Conservation (phyloP, 352 stramenopile species). For the Globisporangium echinulatum region DNA sequence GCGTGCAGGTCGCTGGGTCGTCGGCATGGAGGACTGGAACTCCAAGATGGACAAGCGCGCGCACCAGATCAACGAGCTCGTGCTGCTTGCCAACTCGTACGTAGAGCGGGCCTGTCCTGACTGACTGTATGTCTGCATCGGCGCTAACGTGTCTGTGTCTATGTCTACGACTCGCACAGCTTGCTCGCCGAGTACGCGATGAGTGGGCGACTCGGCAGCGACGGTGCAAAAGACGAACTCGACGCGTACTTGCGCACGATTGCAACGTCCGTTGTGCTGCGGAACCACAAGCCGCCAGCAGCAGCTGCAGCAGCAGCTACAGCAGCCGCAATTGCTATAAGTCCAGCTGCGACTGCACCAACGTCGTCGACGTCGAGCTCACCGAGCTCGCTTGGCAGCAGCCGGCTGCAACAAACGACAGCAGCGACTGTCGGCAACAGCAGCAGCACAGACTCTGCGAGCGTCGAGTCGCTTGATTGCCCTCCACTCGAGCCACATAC, state of each 20-base stretch:
- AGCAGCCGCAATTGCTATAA: slow-evolving; percentile 6
- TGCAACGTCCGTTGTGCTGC: slow-evolving; percentile 54
- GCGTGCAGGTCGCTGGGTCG: slow-evolving; percentile 54
- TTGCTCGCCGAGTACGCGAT: slow-evolving; percentile 69
- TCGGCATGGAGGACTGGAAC: slow-evolving; percentile 82
- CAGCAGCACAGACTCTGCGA: neutral
- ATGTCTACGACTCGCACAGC: slow-evolving; percentile 6
- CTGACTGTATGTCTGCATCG: neutral
- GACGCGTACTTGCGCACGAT: slow-evolving; percentile 62
- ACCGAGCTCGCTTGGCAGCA: too few relatives aligned
- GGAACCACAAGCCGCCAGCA: slow-evolving; percentile 20
- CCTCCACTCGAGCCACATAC: neutral
- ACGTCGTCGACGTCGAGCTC: neutral
- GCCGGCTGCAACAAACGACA: neutral
- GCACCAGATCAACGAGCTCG: slow-evolving; percentile 76
- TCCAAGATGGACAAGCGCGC: slow-evolving; percentile 83
- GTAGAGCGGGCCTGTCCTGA: neutral
- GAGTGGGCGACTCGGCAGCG: slow-evolving; percentile 44
- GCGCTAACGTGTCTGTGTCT: neutral
- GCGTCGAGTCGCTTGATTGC: slow-evolving; percentile 1
- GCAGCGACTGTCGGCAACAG: neutral
- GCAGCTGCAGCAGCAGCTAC: neutral
- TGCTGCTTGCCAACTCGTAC: slow-evolving; percentile 64
- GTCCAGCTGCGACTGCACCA: slow-evolving; percentile 5
- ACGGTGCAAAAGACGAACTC: slow-evolving; percentile 53